Evolutionary conservation across 345 rosid genomes (phyloP).

Genomic region (Hevea brasiliensis): DNA sequence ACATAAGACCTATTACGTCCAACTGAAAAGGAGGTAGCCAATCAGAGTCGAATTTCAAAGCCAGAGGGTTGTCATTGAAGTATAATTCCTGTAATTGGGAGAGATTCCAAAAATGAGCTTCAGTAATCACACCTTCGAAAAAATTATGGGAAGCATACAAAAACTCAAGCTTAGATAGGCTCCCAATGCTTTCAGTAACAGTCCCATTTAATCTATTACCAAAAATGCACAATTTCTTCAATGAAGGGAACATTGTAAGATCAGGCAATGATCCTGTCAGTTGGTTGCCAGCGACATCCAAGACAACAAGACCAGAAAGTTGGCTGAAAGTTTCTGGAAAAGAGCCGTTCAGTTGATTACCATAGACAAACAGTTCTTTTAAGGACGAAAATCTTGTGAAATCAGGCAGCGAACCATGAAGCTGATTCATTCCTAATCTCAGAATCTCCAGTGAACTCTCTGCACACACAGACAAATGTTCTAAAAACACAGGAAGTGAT

Average conservation of each 20-base stretch:
- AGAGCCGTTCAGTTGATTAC: conserved; percentile 17
- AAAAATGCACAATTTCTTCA: background rate
- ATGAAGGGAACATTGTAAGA: conserved; percentile 10
- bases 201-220: conserved; percentile 11
- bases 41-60: conserved; percentile 14
- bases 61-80: conserved; percentile 19
- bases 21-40: conserved; percentile 39
- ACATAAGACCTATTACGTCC: background rate
- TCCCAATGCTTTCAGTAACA: conserved; percentile 15
- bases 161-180: conserved; percentile 3
- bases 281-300: conserved; percentile 8
- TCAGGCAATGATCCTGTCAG: conserved; percentile 23
- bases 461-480: conserved; percentile 20
- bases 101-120: conserved; percentile 31
- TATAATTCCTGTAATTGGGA: conserved; percentile 11
- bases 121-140: conserved; percentile 24
- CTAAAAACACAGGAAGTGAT: background rate
- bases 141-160: conserved; percentile 19
- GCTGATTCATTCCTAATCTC: conserved; percentile 8
- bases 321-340: background rate
- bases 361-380: conserved; percentile 12
- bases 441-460: conserved; percentile 20
- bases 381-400: conserved; percentile 7
- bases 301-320: background rate
- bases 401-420: conserved; percentile 25